Evolutionary conservation across 2,329 filamentous ascomycete species (phyloP).

Genomic region (Epicoccum sorghinum): DNA sequence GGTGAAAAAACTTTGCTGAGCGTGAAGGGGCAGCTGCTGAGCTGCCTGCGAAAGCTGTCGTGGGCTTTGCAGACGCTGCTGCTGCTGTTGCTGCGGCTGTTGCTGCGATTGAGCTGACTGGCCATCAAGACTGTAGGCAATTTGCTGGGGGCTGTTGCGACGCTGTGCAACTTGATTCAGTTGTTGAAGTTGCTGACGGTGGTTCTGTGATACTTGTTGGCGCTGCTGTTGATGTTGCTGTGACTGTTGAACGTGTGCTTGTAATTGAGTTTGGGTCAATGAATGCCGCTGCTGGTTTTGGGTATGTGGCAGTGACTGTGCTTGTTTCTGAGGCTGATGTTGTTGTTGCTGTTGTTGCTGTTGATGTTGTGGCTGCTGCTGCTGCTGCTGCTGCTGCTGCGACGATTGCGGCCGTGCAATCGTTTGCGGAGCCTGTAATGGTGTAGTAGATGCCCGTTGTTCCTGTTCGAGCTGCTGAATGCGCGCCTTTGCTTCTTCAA

Average conservation of each 20-base stretch:
- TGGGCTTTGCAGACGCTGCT: constrained; percentile 20
- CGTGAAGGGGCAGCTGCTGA: constrained; percentile 28
- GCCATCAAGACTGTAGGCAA: constrained; percentile 25
- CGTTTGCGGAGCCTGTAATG: constrained; percentile 33
- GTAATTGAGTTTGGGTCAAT: constrained; percentile 13
- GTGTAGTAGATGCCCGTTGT: constrained; percentile 37
- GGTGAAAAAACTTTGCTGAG: constrained; percentile 26
- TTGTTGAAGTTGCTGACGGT: constrained; percentile 33
- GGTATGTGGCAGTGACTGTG: constrained; percentile 2
- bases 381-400: constrained; percentile 25
- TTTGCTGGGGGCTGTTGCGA: constrained; percentile 28
- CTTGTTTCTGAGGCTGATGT: constrained; percentile 13
- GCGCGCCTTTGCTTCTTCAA: constrained; percentile 45
- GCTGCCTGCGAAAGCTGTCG: constrained; percentile 27
- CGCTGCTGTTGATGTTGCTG: constrained; percentile 23
- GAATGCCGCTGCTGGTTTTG: constrained; percentile 5
- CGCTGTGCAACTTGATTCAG: constrained; percentile 25
- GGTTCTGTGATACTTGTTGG: constrained; percentile 20
- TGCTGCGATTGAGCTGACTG: constrained; percentile 26
- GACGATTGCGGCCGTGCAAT: constrained; percentile 24
- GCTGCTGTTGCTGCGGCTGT: constrained; percentile 28
- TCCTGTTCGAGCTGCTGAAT: constrained; percentile 43
- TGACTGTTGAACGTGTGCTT: constrained; percentile 23
- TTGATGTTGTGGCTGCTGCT: constrained; percentile 18
- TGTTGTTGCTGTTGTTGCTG: background rate